Evolutionary conservation across 257 asterid genomes (phyloP), one percentile per base, ranked within the genome.

Genomic region (Solanum bulbocastanum): DNA sequence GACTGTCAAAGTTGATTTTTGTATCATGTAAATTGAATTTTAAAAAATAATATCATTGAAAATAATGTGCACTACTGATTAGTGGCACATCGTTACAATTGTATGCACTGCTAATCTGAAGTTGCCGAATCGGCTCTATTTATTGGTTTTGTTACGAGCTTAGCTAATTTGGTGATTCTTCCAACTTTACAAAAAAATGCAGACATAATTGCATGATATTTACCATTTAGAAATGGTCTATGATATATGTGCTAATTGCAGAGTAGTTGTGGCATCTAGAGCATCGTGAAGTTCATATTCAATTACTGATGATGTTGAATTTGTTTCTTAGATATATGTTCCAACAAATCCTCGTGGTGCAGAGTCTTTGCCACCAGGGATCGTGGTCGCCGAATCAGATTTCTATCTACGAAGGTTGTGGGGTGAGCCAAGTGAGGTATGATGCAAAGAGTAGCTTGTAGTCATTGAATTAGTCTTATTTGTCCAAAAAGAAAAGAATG

Each of bases 331-430:
- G 99, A 93, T 98, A 66, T 93, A 92, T 91, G 99, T 94, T 89
- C 99, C 99, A 18, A 91, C 98, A 87, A 98, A 98, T 91, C 99
- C 99, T 74, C 98, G 94, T 69, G 99, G 99, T 90, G 98, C 99
- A 42, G 98, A 98, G 90, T 91, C 98, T 65, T 94, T 98, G 88
- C 99, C 99, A 20, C 99, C 99, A 12, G 99, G 98, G 86, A 98
- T 98, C 86, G 95, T 98, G 89, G 99, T 96, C 74, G 82, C 99
- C 22, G 95, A 98, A 90, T 89, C 99, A 37, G 99, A 98, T 92
- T 92, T 98, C 88, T 96, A 92, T 91, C 92, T 91, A 88, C 94
- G 99, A 87, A 94, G 99, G 91, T 94, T 98, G 90, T 98, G 99
- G 99, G 99, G 99, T 90, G 99, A 98, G 87, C 99, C 99, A 86